Evolutionary conservation across 192 early-diverging fungal genomes (phyloP).

Genomic region (Paraglomus occultum): DNA sequence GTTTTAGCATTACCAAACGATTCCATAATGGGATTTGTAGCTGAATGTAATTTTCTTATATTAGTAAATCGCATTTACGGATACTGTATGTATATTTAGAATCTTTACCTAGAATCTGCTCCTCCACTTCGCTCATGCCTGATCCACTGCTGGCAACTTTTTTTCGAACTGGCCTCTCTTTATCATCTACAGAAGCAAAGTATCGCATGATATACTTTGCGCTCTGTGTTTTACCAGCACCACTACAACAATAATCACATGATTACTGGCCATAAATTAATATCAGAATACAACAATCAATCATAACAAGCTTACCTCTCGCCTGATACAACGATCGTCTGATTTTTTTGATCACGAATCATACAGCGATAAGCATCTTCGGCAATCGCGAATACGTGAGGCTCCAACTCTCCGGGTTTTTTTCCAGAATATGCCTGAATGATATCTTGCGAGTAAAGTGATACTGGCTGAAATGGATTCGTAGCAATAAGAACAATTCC

Average conservation of each 20-base stretch:
- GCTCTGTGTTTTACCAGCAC: constrained; percentile 96
- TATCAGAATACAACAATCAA: neutral
- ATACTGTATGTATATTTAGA: neutral
- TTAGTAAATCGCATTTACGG: constrained; percentile 4
- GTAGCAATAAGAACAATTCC: constrained; percentile 98
- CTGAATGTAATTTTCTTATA: constrained; percentile 33
- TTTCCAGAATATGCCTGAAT: constrained; percentile 92
- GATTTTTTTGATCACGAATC: constrained; percentile 90
- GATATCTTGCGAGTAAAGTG: constrained; percentile 89
- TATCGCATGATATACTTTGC: constrained; percentile 99
- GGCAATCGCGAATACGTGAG: constrained; percentile 98
- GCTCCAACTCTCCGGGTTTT: constrained; percentile 91
- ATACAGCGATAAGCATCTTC: constrained; percentile 97
- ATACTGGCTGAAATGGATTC: constrained; percentile 89
- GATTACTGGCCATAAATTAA: constrained; percentile 5
- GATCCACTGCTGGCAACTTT: constrained; percentile 44
- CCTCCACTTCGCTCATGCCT: constrained; percentile 71
- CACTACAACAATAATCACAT: constrained; percentile 42
- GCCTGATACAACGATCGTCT: constrained; percentile 97
- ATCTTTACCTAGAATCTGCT: constrained; percentile 67
- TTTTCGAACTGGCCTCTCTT: constrained; percentile 46
- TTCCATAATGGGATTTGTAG: constrained; percentile 99
- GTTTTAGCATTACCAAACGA: constrained; percentile 99
- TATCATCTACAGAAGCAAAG: constrained; percentile 81
- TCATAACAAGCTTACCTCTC: constrained; percentile 62